Percentiles rank a stretch among this genome's conserved stretches.
These are phyloP conservation scores for Boeremia lycopersici DNA, from an alignment of 2,329 filamentous ascomycete genomes.

Conservation along the genomic window DNA sequence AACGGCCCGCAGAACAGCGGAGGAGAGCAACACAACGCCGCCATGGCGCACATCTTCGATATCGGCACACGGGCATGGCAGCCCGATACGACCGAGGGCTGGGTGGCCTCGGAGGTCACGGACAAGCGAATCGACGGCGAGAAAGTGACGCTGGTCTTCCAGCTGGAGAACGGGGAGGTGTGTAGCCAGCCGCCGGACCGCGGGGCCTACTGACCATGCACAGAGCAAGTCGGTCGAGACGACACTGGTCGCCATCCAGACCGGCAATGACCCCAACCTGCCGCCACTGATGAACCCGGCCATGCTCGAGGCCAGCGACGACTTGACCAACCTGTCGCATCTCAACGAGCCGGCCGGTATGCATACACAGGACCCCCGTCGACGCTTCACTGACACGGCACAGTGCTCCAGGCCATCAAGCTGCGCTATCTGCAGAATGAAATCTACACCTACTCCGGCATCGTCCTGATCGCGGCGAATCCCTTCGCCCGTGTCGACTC, in stretches of 20 bases:
- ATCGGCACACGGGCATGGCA: constrained; percentile 98
- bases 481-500: constrained; percentile 97
- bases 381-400: constrained; percentile 33
- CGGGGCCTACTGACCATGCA: constrained; percentile 24
- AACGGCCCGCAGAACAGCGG: constrained; percentile 10
- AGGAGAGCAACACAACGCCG: constrained; percentile 24
- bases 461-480: constrained; percentile 97
- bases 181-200: constrained; percentile 4
- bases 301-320: constrained; percentile 98
- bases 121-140: constrained; percentile 83
- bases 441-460: constrained; percentile 99
- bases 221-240: constrained; percentile 82
- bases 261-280: constrained; percentile 76
- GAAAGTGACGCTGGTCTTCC: constrained; percentile 86
- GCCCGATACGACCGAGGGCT: constrained; percentile 93
- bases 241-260: constrained; percentile 75
- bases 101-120: constrained; percentile 93
- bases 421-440: constrained; percentile 97
- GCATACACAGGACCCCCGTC: constrained; percentile 23
- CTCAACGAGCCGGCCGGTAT: constrained; percentile 96
- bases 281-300: constrained; percentile 97
- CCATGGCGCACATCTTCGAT: constrained; percentile 93
- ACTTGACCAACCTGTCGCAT: constrained; percentile 96
- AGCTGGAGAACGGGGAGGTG: constrained; percentile 92
- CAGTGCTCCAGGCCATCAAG: constrained; percentile 96